These are phyloP conservation scores for Irpex sp. DNA, from an alignment of 1,284 basidiomycete species.

Conservation along the genomic window DNA sequence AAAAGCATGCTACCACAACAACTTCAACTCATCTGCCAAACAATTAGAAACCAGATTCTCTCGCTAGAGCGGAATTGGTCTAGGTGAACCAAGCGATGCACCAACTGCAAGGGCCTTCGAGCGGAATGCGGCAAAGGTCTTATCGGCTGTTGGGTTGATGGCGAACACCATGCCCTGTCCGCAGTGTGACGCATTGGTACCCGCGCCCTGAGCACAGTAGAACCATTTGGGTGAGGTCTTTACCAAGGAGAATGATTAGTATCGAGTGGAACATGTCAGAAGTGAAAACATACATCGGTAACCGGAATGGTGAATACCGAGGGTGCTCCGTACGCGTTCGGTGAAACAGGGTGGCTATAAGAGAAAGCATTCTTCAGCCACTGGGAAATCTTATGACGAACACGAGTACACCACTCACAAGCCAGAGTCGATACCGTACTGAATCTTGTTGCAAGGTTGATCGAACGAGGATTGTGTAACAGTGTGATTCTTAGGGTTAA, in stretches of 20 bases:
- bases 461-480: slow-evolving; percentile 49
- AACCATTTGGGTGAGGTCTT: slow-evolving; percentile 18
- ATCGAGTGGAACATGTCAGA: background rate
- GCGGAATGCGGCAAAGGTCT: background rate
- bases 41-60: no score
- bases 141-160: slow-evolving; percentile 1
- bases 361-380: slow-evolving; percentile 21
- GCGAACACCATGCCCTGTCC: slow-evolving; percentile 11
- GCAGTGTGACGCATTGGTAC: slow-evolving; percentile 8
- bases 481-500: slow-evolving; percentile 48
- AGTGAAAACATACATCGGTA: slow-evolving; percentile 36
- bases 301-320: slow-evolving; percentile 46
- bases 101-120: slow-evolving; percentile 5
- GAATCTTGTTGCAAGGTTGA: slow-evolving; percentile 40
- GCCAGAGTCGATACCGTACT: slow-evolving; percentile 48
- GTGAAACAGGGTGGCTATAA: slow-evolving; percentile 39
- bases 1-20: no score
- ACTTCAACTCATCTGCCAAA: no score
- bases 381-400: slow-evolving; percentile 15
- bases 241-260: background rate
- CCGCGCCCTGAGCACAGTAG: slow-evolving; percentile 9
- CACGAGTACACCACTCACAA: slow-evolving; percentile 36
- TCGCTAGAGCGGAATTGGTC: background rate
- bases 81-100: background rate
- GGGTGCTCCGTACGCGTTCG: slow-evolving; percentile 34